Evolutionary conservation across 768 basidiomycete species (phyloP), one percentile per base, ranked within the genome.

Genomic region (Pulveroboletus frians): DNA sequence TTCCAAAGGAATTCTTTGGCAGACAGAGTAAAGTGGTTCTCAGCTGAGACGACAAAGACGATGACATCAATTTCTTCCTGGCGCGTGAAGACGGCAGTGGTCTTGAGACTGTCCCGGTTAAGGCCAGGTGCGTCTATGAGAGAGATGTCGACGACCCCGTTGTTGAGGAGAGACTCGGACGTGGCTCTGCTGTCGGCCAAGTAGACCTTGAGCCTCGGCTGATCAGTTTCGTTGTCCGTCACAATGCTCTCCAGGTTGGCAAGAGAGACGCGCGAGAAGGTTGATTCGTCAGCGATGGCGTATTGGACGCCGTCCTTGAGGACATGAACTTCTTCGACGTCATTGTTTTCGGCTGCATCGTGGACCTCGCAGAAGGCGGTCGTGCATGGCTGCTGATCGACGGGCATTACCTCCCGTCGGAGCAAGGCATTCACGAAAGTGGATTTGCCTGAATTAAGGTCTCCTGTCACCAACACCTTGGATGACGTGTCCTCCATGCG

Each of bases 41-140:
- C 94, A 4, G 96, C 92, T 1, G 90, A 92, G 43, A 96, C 93
- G 57, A 97, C 93, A 66, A 97, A 99, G 49, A 99, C 95, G 49
- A 99, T 82, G 20, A 99, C 95, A 65, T 99, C 96, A 39, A 99
- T 98, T 70, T 97, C 94, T 63, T 94, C 88, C 68, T 98, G 96
- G 15, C 92, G 88, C 30, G 94, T 81, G 58, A 99, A 98, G 43
- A 96, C 74, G 7, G 92, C 90, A 3, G 95, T 99, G 1, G 96
- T 99, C 72, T 95, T 88, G 62, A 93, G 61, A 51, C 84, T 90
- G 69, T 99, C 96, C 40, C 92, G 84, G 69, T 99, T 99, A 45
- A 99, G 82, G 46, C 96, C 96, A 3, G 96, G 96, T 0, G 94
- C 95, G 58, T 99, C 96, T 66, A 98, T 98, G 61, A 98, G 88